Conservation (phyloP, 768 basidiomycete species). For the Rhodosporidiobolus odoratus region DNA sequence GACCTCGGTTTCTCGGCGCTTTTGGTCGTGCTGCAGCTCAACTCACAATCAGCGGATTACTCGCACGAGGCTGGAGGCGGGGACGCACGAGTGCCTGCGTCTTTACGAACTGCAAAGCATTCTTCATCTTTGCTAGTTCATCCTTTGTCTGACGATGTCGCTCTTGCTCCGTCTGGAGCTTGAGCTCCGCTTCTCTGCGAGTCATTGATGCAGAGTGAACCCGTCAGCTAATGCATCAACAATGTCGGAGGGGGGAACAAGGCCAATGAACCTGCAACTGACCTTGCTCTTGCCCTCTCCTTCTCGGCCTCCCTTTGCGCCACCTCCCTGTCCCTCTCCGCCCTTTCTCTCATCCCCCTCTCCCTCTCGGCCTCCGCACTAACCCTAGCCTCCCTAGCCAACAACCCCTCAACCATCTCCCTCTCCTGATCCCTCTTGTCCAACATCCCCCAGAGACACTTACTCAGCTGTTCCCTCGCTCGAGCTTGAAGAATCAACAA, state of each 20-base stretch:
- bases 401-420: neutral
- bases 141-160: slow-evolving; percentile 9
- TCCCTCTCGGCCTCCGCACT: slow-evolving; percentile 11
- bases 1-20: slow-evolving; percentile 26
- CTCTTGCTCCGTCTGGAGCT: slow-evolving; percentile 22
- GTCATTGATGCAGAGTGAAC: neutral
- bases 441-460: slow-evolving; percentile 27
- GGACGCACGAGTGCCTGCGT: slow-evolving; percentile 19
- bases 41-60: too few species aligned
- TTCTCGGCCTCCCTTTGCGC: slow-evolving; percentile 11
- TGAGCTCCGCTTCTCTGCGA: slow-evolving; percentile 5
- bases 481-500: slow-evolving; percentile 12
- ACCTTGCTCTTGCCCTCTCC: slow-evolving; percentile 16
- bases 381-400: neutral
- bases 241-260: accelerated
- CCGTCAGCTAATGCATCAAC: neutral
- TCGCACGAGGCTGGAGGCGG: too few species aligned
- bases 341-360: neutral
- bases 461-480: slow-evolving; percentile 6
- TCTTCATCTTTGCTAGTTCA: slow-evolving; percentile 21
- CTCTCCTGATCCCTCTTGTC: slow-evolving; percentile 3
- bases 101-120: slow-evolving; percentile 25
- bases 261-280: neutral
- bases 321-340: neutral
- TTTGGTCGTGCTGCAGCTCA: slow-evolving; percentile 29